Conservation (phyloP, 345 rosid genomes). For the Hibiscus mutabilis region DNA sequence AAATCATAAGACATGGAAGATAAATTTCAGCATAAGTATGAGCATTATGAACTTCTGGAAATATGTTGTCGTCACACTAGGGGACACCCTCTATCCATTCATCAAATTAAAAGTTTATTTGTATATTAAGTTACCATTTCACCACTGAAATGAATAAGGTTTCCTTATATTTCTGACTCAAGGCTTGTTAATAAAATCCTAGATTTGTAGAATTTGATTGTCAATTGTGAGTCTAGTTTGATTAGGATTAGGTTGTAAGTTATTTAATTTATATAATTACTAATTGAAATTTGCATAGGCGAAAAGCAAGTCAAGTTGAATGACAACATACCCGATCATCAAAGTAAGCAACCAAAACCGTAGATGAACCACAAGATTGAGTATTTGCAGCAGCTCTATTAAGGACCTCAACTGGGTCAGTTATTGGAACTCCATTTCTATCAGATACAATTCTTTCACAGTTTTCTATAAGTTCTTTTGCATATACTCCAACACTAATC, state of each 20-base stretch:
- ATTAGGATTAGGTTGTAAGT: neutral
- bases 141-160: neutral
- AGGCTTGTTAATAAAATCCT: neutral
- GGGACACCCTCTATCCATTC: neutral
- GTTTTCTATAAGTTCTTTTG: slow-evolving; percentile 43
- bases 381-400: slow-evolving; percentile 45
- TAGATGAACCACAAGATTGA: slow-evolving; percentile 46
- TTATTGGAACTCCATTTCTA: slow-evolving; percentile 20
- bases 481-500: slow-evolving; percentile 34
- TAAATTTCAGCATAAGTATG: neutral
- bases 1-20: no score
- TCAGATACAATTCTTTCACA: slow-evolving; percentile 43
- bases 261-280: neutral
- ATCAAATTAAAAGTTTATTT: no score
- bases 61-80: neutral
- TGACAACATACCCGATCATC: slow-evolving; percentile 44
- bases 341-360: slow-evolving; percentile 61
- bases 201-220: neutral
- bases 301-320: neutral
- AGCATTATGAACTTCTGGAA: neutral
- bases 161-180: no score
- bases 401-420: slow-evolving; percentile 47
- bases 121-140: neutral
- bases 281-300: neutral
- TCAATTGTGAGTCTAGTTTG: neutral